phyloP scores from a whole-genome alignment of 179 eudicot species.

The Silene noctiflora region DNA sequence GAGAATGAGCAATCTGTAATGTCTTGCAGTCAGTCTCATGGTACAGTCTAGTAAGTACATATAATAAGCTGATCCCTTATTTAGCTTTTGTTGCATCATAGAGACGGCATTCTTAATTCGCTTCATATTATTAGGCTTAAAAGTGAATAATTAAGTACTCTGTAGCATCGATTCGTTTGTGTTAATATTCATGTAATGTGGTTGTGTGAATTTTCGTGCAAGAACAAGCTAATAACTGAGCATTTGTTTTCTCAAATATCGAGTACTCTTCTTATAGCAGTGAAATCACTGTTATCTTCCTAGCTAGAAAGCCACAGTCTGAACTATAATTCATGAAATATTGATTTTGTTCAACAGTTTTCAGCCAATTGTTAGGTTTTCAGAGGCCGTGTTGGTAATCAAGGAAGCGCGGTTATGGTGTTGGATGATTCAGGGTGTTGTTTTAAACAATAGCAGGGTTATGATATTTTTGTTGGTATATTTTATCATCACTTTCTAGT shows the following conservation, averaged over 20 bases:
- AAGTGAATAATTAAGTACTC: background rate
- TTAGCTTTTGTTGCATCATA: background rate
- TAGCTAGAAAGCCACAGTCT: too few species aligned
- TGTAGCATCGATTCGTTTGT: background rate
- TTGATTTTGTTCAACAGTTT: too few species aligned
- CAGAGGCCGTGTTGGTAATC: too few species aligned
- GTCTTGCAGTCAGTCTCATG: background rate
- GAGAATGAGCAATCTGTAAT: conserved; percentile 56
- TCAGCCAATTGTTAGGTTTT: too few species aligned
- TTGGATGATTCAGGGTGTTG: too few species aligned
- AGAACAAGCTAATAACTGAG: background rate
- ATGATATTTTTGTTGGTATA: too few species aligned
- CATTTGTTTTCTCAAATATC: background rate
- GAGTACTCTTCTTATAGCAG: too few species aligned
- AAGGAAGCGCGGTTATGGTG: too few species aligned
- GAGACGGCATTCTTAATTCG: background rate
- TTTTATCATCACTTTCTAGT: too few species aligned
- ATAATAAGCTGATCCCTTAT: background rate
- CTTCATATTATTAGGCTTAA: conserved; percentile 10
- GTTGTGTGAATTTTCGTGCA: background rate
- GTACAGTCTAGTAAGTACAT: background rate
- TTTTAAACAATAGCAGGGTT: too few species aligned
- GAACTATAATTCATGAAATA: too few species aligned
- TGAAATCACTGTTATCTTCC: too few species aligned
- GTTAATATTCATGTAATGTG: conserved; percentile 11